Conservation (phyloP, 2,329 filamentous ascomycete genomes). For the Verticillium nonalfalfae region DNA sequence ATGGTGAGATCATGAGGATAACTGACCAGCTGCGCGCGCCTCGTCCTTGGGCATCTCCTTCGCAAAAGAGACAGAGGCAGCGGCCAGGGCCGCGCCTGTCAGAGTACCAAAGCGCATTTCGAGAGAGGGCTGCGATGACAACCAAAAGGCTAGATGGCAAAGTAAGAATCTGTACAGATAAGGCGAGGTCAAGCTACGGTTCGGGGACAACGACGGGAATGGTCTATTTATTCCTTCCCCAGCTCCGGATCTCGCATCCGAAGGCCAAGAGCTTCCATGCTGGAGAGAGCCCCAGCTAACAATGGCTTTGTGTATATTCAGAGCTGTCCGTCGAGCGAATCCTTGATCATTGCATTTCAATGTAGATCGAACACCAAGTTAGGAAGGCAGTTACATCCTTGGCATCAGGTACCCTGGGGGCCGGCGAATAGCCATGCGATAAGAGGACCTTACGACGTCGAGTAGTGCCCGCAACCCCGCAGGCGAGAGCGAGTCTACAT, state of each 20-base stretch:
- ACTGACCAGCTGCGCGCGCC: slow-evolving; percentile 14
- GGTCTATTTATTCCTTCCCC: neutral
- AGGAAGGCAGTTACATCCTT: neutral
- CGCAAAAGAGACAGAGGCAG: slow-evolving; percentile 7
- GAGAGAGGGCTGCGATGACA: neutral
- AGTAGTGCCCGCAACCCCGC: neutral
- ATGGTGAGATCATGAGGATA: neutral
- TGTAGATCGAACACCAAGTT: neutral
- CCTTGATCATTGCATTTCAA: neutral
- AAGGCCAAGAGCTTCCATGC: neutral
- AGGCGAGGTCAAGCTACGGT: neutral
- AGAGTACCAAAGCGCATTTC: slow-evolving; percentile 11
- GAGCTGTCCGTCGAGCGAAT: neutral
- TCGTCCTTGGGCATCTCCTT: slow-evolving; percentile 23
- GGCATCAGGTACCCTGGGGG: neutral
- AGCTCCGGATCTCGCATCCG: neutral
- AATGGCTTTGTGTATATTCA: neutral
- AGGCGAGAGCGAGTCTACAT: neutral
- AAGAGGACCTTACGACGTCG: neutral
- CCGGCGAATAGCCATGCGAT: neutral
- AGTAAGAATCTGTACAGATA: neutral
- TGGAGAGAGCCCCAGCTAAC: neutral
- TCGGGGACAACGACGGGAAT: neutral
- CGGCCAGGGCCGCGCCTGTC: neutral
- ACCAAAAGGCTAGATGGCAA: neutral